Evolutionary conservation across 2,329 filamentous ascomycete genomes (phyloP).

Genomic region (Pseudogymnoascus sp.): DNA sequence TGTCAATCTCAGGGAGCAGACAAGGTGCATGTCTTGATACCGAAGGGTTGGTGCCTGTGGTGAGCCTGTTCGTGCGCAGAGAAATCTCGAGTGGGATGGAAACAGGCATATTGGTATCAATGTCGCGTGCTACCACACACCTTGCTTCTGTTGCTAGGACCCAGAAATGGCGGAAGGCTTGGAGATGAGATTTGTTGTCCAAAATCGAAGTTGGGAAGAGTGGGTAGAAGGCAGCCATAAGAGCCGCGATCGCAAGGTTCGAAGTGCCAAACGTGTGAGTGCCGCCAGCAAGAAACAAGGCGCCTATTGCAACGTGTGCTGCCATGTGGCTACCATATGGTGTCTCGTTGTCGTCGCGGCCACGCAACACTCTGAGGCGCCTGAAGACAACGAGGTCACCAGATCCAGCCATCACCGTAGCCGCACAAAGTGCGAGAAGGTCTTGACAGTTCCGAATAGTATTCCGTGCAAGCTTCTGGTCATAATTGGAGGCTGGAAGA

Average conservation of each 20-base stretch:
- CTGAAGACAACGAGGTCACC: slow-evolving; percentile 82
- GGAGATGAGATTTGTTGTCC: slow-evolving; percentile 89
- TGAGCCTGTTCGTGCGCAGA: slow-evolving; percentile 18
- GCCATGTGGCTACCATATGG: slow-evolving; percentile 93
- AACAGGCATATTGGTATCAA: slow-evolving; percentile 73
- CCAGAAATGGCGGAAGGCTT: slow-evolving; percentile 97
- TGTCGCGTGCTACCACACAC: slow-evolving; percentile 79
- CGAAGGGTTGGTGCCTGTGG: background rate
- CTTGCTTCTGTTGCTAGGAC: slow-evolving; percentile 84
- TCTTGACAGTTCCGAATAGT: slow-evolving; percentile 90
- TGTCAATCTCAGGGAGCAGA: slow-evolving; percentile 38
- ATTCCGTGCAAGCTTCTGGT: slow-evolving; percentile 72
- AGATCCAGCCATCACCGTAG: slow-evolving; percentile 91
- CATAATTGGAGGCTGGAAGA: slow-evolving; percentile 52
- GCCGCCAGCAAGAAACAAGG: slow-evolving; percentile 85
- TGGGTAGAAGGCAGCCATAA: slow-evolving; percentile 89
- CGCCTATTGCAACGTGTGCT: slow-evolving; percentile 81
- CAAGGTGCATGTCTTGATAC: slow-evolving; percentile 28
- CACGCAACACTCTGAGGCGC: slow-evolving; percentile 78
- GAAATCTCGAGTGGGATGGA: slow-evolving; percentile 59
- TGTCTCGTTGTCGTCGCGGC: slow-evolving; percentile 71
- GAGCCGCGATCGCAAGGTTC: slow-evolving; percentile 73
- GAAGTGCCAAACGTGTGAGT: slow-evolving; percentile 87
- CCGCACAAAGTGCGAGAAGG: slow-evolving; percentile 68
- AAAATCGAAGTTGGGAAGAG: slow-evolving; percentile 82